A percentile compares a stretch with the other conserved stretches of the same genome.
These are phyloP conservation scores for Rhodamnia argentea DNA, from an alignment of 345 rosid species.

Conservation along the genomic window DNA sequence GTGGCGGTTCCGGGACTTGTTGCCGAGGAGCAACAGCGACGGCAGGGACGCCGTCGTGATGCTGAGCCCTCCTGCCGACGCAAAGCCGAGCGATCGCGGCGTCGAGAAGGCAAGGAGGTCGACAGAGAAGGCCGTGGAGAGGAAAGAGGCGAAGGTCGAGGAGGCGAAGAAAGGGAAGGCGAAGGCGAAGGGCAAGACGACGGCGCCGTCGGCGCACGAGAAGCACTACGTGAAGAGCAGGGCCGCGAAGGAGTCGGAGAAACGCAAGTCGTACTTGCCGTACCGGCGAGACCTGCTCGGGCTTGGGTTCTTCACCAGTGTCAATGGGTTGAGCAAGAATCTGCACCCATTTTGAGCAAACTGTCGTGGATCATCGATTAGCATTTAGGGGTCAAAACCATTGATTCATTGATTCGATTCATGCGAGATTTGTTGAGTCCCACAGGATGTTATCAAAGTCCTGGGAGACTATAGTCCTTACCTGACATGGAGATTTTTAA, in stretches of 20 bases:
- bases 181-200: constrained; percentile 1
- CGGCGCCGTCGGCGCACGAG: constrained; percentile 30
- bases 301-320: constrained; percentile 61
- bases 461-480: not conserved
- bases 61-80: constrained; percentile 4
- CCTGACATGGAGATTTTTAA: not conserved
- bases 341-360: constrained; percentile 48
- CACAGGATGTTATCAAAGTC: not conserved
- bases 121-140: not conserved
- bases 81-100: not conserved
- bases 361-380: not conserved
- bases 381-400: not conserved
- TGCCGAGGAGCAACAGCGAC: constrained; percentile 38
- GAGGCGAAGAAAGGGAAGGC: not conserved
- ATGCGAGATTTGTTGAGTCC: not conserved
- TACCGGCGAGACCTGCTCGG: constrained; percentile 51
- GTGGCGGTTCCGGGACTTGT: constrained; percentile 35
- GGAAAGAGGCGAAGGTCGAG: not conserved
- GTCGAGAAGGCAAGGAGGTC: not conserved
- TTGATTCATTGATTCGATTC: not conserved
- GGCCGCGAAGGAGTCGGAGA: constrained; percentile 35
- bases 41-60: constrained; percentile 58
- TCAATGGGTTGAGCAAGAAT: constrained; percentile 50
- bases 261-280: constrained; percentile 55
- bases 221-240: constrained; percentile 40